Conservation (phyloP, 2,329 filamentous ascomycete genomes). For the Apiospora saccharicola region DNA sequence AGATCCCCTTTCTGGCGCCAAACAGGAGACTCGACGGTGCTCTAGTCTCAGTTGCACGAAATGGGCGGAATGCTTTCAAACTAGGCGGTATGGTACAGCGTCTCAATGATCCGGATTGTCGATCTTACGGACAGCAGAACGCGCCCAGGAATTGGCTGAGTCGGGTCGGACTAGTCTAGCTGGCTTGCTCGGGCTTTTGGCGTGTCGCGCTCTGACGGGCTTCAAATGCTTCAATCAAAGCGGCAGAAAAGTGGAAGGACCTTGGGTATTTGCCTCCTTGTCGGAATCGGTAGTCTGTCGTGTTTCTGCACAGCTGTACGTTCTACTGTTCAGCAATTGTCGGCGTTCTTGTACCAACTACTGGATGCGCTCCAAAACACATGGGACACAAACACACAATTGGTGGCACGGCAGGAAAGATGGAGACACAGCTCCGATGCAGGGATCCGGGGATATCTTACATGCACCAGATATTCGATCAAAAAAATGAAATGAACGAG, state of each 20-base stretch:
- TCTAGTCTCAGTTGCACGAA: constrained; percentile 20
- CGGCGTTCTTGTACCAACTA: not conserved
- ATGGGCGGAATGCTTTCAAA: not conserved
- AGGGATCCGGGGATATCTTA: constrained; percentile 14
- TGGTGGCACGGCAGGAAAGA: constrained; percentile 13
- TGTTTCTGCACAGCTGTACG: constrained; percentile 10
- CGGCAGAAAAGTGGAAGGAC: not conserved
- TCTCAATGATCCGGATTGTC: constrained; percentile 2
- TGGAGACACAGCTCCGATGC: constrained; percentile 7
- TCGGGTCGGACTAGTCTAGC: not conserved
- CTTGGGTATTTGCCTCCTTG: not conserved
- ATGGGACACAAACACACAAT: not conserved
- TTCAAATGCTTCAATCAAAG: constrained; percentile 10
- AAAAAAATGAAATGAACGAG: constrained; percentile 11
- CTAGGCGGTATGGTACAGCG: constrained; percentile 11
- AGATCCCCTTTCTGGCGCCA: not conserved
- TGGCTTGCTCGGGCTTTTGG: constrained; percentile 13
- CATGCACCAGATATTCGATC: constrained; percentile 10
- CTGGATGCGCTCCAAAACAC: constrained; percentile 12
- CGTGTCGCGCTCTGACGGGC: constrained; percentile 14
- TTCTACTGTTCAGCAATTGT: constrained; percentile 1
- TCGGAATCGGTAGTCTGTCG: not conserved
- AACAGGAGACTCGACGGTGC: constrained; percentile 5
- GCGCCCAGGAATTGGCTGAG: constrained; percentile 11
- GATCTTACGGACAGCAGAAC: not conserved